These are phyloP conservation scores for Isatis lusitanica DNA, from an alignment of 441 rosid species.

Conservation along the genomic window DNA sequence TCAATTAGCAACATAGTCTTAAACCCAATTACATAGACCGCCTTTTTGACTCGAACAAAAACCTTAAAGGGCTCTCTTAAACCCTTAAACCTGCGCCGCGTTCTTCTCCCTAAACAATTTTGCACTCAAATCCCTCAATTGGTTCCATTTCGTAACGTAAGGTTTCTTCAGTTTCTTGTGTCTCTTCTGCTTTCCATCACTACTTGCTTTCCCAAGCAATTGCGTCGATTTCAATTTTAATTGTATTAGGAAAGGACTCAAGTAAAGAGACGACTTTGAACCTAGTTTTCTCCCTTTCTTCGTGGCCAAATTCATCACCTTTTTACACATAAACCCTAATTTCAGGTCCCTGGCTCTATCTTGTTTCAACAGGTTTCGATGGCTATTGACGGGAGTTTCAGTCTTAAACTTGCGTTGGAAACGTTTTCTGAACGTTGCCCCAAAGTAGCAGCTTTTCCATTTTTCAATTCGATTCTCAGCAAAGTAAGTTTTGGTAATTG, in stretches of 20 bases:
- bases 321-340: conserved; percentile 1
- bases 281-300: not conserved
- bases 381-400: conserved; percentile 81
- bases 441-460: conserved; percentile 43
- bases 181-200: no score
- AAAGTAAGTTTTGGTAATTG: conserved; percentile 39
- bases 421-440: conserved; percentile 77
- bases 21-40: not conserved
- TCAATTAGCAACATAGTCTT: not conserved
- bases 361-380: conserved; percentile 35
- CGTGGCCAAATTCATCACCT: not conserved
- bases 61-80: not conserved
- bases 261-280: not conserved
- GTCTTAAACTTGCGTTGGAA: conserved; percentile 50
- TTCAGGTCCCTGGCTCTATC: not conserved
- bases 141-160: not conserved
- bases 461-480: conserved; percentile 40
- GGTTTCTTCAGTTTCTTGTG: not conserved
- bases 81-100: conserved; percentile 21
- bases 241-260: not conserved
- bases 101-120: conserved; percentile 1
- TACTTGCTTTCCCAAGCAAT: not conserved
- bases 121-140: not conserved
- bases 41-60: not conserved
- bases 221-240: not conserved